Percentiles rank a stretch among this genome's conserved stretches.
phyloP scores from a whole-genome alignment of 257 asterid species.

The Penstemon newberryi region DNA sequence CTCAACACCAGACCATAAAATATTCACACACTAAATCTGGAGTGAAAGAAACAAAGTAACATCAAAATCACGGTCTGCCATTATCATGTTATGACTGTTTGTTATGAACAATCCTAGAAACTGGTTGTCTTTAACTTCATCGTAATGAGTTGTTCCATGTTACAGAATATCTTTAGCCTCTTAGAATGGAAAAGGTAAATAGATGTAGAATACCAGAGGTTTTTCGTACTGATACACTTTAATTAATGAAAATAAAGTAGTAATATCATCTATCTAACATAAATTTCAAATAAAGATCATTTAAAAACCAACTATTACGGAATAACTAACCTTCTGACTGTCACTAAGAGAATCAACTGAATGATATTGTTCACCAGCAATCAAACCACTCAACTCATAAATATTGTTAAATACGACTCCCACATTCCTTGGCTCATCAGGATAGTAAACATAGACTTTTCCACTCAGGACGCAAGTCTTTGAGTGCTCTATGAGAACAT shows the following conservation, averaged over 20 bases:
- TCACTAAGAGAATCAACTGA: conserved; percentile 81
- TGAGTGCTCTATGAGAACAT: conserved; percentile 81
- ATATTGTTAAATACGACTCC: conserved; percentile 84
- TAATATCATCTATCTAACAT: background rate
- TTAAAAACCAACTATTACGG: background rate
- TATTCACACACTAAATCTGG: background rate
- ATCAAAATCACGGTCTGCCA: background rate
- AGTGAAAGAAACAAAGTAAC: conserved; percentile 5
- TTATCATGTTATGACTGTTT: background rate
- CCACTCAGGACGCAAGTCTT: conserved; percentile 93
- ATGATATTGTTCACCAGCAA: conserved; percentile 68
- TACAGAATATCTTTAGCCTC: background rate
- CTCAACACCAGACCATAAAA: background rate
- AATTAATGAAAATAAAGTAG: conserved; percentile 4
- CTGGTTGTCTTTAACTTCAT: background rate
- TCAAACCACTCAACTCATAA: conserved; percentile 77
- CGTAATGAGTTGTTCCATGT: background rate
- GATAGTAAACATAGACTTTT: conserved; percentile 80
- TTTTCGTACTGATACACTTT: background rate
- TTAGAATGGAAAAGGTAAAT: background rate
- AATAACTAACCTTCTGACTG: conserved; percentile 71
- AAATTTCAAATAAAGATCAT: background rate
- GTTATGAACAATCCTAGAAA: background rate
- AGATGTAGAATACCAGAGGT: background rate
- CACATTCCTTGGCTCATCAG: conserved; percentile 74